Evolutionary conservation across 805 yeast genomes (phyloP).

Genomic region (Candida patagonica): DNA sequence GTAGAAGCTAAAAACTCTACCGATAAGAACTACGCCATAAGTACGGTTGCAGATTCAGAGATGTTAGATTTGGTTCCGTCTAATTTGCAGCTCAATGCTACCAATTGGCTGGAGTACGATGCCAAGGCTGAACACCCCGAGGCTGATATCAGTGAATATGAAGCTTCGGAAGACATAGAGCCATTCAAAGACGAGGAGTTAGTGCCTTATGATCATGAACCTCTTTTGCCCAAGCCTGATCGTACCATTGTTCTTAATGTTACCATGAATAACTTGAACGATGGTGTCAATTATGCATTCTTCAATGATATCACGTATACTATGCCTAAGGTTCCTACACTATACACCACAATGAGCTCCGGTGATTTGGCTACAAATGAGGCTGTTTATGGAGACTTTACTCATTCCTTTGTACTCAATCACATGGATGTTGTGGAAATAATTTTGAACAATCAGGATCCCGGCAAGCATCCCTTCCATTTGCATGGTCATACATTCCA

Average conservation of each 20-base stretch:
- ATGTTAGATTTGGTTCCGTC: conserved; percentile 73
- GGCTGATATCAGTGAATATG: conserved; percentile 27
- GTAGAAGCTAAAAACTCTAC: conserved; percentile 60
- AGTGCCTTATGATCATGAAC: conserved; percentile 50
- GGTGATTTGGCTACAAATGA: conserved; percentile 43
- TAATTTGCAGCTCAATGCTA: conserved; percentile 58
- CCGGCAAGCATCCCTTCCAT: conserved; percentile 97
- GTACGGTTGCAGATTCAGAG: conserved; percentile 68
- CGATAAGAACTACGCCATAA: conserved; percentile 64
- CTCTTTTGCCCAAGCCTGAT: conserved; percentile 58
- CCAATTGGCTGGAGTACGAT: conserved; percentile 62
- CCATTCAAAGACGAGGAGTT: conserved; percentile 73
- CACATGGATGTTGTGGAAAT: conserved; percentile 66
- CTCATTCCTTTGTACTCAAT: conserved; percentile 63
- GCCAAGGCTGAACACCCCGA: conserved; percentile 36
- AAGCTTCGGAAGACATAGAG: conserved; percentile 36
- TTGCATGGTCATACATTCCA: conserved; percentile 93
- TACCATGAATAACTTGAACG: conserved; percentile 69
- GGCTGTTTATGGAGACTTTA: conserved; percentile 72
- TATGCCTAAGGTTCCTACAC: conserved; percentile 76
- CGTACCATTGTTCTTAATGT: conserved; percentile 58
- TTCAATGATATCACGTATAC: conserved; percentile 79
- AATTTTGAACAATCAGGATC: conserved; percentile 74
- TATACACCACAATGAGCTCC: conserved; percentile 68
- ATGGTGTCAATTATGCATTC: conserved; percentile 94